Conservation (phyloP, 345 rosid species). For the Turritis glabra region DNA sequence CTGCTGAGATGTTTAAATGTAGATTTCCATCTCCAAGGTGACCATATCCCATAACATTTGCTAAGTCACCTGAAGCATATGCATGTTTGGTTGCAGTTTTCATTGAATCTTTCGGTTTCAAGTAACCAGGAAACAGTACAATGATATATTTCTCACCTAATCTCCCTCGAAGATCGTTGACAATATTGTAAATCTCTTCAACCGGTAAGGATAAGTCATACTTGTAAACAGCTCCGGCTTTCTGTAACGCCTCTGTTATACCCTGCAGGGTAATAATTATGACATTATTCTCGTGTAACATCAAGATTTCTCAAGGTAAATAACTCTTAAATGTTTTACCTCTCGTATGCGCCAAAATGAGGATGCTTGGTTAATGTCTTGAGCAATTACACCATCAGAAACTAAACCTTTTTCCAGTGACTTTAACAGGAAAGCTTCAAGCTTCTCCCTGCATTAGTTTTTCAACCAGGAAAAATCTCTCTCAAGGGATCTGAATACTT, state of each 20-base stretch:
- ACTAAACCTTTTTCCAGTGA: slow-evolving; percentile 82
- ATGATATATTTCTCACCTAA: slow-evolving; percentile 53
- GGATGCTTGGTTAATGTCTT: slow-evolving; percentile 86
- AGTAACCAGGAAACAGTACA: neutral
- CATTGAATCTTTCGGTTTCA: neutral
- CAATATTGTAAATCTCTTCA: slow-evolving; percentile 81
- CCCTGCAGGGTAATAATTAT: slow-evolving; percentile 49
- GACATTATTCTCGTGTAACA: neutral
- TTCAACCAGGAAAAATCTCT: slow-evolving; percentile 8
- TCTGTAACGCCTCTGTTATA: slow-evolving; percentile 78
- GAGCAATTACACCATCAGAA: slow-evolving; percentile 92
- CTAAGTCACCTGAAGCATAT: slow-evolving; percentile 57
- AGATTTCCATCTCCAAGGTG: slow-evolving; percentile 96
- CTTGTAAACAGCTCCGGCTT: slow-evolving; percentile 87
- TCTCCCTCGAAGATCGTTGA: slow-evolving; percentile 71
- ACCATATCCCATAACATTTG: slow-evolving; percentile 82
- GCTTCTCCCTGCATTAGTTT: slow-evolving; percentile 66
- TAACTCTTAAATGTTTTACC: slow-evolving; percentile 41
- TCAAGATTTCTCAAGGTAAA: neutral
- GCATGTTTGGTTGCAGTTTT: slow-evolving; percentile 6
- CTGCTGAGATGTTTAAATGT: slow-evolving; percentile 83
- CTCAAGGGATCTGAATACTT: slow-evolving; percentile 5
- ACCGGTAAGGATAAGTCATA: slow-evolving; percentile 91
- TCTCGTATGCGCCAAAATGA: slow-evolving; percentile 94
- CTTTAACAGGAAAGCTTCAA: slow-evolving; percentile 79